A percentile compares a stretch with the other conserved stretches of the same genome.
phyloP scores from a whole-genome alignment of 2,329 filamentous ascomycete genomes.

The Ascochyta lentis region DNA sequence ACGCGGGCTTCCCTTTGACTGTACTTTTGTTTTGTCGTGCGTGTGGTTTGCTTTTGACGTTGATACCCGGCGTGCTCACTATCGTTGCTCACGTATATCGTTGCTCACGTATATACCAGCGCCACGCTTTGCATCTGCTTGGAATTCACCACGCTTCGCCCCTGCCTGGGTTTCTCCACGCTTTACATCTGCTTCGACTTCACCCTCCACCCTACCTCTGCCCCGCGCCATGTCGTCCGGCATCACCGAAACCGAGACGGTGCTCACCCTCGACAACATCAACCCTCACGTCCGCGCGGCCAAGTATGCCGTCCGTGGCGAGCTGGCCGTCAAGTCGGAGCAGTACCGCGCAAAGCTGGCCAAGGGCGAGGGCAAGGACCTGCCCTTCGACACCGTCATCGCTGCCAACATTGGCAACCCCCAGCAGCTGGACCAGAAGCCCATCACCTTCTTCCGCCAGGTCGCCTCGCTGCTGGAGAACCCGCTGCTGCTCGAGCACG shows the following conservation, averaged over 20 bases:
- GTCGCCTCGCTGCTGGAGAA: conserved; percentile 93
- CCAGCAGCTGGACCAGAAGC: conserved; percentile 98
- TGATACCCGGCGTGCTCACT: background rate
- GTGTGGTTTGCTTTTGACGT: background rate
- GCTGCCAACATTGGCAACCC: conserved; percentile 99
- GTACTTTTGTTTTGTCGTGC: too few relatives aligned
- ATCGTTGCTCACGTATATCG: too few relatives aligned
- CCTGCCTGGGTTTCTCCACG: too few relatives aligned
- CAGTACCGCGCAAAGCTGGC: conserved; percentile 78
- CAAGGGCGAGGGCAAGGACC: conserved; percentile 63
- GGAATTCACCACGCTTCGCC: background rate
- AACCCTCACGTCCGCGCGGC: conserved; percentile 87
- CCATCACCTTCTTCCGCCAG: conserved; percentile 98
- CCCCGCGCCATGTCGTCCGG: conserved; percentile 56
- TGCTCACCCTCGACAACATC: conserved; percentile 83
- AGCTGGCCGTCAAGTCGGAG: conserved; percentile 92
- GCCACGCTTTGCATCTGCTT: background rate
- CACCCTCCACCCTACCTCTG: background rate
- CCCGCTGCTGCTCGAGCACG: conserved; percentile 80
- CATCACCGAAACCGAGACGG: conserved; percentile 36
- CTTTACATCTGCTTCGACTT: background rate
- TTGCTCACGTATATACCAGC: background rate
- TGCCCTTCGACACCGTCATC: conserved; percentile 91
- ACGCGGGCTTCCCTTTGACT: background rate
- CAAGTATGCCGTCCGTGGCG: conserved; percentile 95